phyloP scores from a whole-genome alignment of 805 yeast species.

The Candida morakotiae region DNA sequence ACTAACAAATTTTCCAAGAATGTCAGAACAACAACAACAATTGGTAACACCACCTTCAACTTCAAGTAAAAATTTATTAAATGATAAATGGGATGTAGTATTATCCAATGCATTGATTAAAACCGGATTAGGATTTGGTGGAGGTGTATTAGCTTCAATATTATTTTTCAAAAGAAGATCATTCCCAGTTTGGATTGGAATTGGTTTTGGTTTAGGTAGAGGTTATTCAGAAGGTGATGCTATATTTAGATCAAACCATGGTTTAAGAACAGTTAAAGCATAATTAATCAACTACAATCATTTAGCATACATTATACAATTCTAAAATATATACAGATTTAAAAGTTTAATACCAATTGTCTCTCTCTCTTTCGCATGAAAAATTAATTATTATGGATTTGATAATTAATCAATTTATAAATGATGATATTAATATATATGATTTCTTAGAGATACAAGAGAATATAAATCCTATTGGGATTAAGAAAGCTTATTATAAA shows the following conservation, averaged over 20 bases:
- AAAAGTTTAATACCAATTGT: no score
- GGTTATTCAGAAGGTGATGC: constrained; percentile 99
- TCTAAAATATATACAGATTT: no score
- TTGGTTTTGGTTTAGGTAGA: constrained; percentile 97
- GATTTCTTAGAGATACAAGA: constrained; percentile 20
- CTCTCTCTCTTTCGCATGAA: no score
- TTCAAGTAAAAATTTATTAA: constrained; percentile 55
- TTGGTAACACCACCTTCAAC: constrained; percentile 25
- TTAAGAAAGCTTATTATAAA: constrained; percentile 27
- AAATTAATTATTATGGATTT: constrained; percentile 7
- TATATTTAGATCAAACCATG: constrained; percentile 79
- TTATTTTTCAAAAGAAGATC: constrained; percentile 88
- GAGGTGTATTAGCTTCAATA: constrained; percentile 90
- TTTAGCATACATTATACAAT: no score
- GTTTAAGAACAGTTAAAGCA: constrained; percentile 70
- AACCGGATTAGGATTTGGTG: constrained; percentile 94
- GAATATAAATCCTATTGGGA: constrained; percentile 18
- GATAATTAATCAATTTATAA: constrained; percentile 12
- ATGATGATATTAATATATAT: constrained; percentile 26
- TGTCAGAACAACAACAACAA: constrained; percentile 9
- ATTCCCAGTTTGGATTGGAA: constrained; percentile 96
- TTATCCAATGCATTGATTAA: constrained; percentile 91
- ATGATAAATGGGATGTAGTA: constrained; percentile 91
- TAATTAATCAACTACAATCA: not conserved
- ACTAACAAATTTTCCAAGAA: not conserved